Conservation (phyloP, 192 early-diverging fungal genomes). For the Dissophora ornata region DNA sequence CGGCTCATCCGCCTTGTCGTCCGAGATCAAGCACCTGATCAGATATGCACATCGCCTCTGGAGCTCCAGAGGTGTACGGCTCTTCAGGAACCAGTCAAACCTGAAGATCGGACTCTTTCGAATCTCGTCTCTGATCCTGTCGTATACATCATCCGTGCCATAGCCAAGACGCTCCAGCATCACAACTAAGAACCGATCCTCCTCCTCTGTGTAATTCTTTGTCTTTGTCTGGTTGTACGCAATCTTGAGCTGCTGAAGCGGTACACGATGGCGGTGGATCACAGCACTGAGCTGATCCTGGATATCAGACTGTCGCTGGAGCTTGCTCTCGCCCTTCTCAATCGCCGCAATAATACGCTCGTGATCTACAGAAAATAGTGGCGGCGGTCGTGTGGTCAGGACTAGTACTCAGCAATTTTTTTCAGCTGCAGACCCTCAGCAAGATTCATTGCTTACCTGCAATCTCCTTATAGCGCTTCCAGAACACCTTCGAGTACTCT, state of each 20-base stretch:
- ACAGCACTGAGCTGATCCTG: slow-evolving; percentile 85
- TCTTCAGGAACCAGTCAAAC: slow-evolving; percentile 99
- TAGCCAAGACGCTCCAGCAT: slow-evolving; percentile 89
- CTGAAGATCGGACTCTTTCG: slow-evolving; percentile 85
- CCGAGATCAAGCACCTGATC: slow-evolving; percentile 58
- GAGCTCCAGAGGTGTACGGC: slow-evolving; percentile 88
- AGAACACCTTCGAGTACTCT: slow-evolving; percentile 88
- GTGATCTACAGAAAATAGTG: slow-evolving; percentile 80
- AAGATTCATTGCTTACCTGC: too few species aligned
- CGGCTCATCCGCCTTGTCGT: slow-evolving; percentile 41
- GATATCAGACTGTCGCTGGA: slow-evolving; percentile 83
- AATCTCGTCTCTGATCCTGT: slow-evolving; percentile 89
- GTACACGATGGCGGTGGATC: slow-evolving; percentile 77
- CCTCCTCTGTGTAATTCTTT: slow-evolving; percentile 94
- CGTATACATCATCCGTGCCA: slow-evolving; percentile 92
- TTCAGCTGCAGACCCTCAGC: too few species aligned
- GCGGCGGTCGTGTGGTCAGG: too few species aligned
- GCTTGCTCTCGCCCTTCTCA: slow-evolving; percentile 86
- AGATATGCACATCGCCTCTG: slow-evolving; percentile 87
- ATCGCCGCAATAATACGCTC: slow-evolving; percentile 89
- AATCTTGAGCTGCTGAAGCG: slow-evolving; percentile 90
- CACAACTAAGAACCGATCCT: slow-evolving; percentile 96
- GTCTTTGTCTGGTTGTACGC: slow-evolving; percentile 91
- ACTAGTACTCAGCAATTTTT: too few species aligned
- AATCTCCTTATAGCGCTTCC: slow-evolving; percentile 89